Base-by-base conservation (phyloP, 163 green algal species). In the Scenedesmus sp. region DNA sequence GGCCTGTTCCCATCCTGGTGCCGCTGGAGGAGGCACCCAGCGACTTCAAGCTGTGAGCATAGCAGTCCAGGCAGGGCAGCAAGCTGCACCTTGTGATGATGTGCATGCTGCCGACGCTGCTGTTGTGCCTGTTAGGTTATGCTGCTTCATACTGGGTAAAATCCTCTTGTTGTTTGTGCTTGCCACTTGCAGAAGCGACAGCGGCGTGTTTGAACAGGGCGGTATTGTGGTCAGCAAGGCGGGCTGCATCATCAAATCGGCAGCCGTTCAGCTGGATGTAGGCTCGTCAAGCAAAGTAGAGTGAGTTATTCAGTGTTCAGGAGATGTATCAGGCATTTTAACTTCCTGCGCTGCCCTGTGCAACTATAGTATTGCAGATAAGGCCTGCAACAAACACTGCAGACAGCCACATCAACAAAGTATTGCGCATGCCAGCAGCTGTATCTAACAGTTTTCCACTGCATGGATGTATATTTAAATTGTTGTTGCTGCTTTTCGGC, bases 11-110 rank as follows among this genome's bases (percentile, higher is more conserved):
- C n/a, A 90, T 90, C 16, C 18, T 61, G 26, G 73, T 90, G 26
- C 86, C 86, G 46, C 37, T 16, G 24, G 73, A 85, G n/a, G 79
- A 83, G n/a, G 18, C 30, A 30, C 49, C 86, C n/a, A 59, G 46
- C 42, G 68, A 90, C 86, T 90, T 80, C 73, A 85, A 85, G 44
- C 72, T 90, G 73, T 89, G 40, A 89, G 84, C n/a, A 43, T n/a
- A 0, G 44, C 18, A 7, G 35, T 35, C 10, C 61, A 76, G 16
- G 65, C 65, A 40, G 65, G 12, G 30, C 65, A 76, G 26, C 7
- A 16, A 40, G 30, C 65, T 76, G 65, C 37, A 33, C 37, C 12
- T 42, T 37, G 24, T 35, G 20, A 65, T 84, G 79, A 16, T 24
- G 79, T 49, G 79, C 37, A 65, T 44, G 76, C 76, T 49, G 37